Base-by-base conservation (phyloP, 805 yeast genomes). In the Candida coquimbonensis region DNA sequence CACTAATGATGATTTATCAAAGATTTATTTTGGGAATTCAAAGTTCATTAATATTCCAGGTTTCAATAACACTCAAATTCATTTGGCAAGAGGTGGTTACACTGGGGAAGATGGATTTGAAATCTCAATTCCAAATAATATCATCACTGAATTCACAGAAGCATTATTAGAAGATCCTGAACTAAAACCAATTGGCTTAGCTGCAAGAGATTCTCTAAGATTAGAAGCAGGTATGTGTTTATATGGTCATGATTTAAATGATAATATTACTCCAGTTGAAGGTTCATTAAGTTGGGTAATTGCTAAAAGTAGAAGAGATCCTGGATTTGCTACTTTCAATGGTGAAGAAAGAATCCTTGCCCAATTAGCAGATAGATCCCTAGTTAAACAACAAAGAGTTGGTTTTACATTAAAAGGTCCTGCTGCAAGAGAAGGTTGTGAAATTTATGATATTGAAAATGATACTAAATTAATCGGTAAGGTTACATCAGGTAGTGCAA, bases 91-190 rank as follows among this genome's bases (percentile, higher is more conserved):
- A 65, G 87, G 95, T 24, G 99, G 99, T 3, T 93, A 93, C 70
- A 93, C 99, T 7, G 99, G 99, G 17, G 99, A 93, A 67, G 99
- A 93, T 63, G 99, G 99, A 2, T 91, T 93, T 64, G 99, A 93
- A 65, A 77, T 91, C 48, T 81, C 95, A 9, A 81, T 90, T 49
- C 83, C 87, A 26, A 69, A 77, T 46, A 67, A 72, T 43, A 62
- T 72, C 21, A 82, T 91, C 2, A 62, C 68, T 29, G 78, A 74
- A 1, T 78, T 93, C 53, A 80, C 93, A 38, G 67, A 75, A 48
- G 70, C 75, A 7, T 66, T 88, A 42, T 73, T 75, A 36, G 79
- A 60, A 46, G 69, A 73, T 42, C 75, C 74, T 4, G 62, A 69
- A 12, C 87, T 88, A 40, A 79, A 78, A 62, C 96, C 96, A 35